Conservation (phyloP, 805 yeast genomes). For the Candida arabinofermentans region DNA sequence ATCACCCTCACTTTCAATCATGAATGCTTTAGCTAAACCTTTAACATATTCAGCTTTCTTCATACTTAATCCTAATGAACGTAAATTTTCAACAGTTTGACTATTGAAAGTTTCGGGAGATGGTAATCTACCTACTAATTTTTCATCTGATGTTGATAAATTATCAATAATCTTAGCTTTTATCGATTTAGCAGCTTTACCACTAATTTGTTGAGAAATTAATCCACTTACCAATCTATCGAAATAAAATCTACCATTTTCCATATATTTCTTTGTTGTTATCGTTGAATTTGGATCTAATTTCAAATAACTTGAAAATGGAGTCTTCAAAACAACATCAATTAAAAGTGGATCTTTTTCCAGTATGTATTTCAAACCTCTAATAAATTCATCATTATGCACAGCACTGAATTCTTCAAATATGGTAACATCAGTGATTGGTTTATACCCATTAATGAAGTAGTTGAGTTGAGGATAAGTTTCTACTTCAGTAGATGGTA, state of each 20-base stretch:
- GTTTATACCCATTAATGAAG: slow-evolving; percentile 1
- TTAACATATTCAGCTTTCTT: slow-evolving; percentile 63
- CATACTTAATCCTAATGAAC: slow-evolving; percentile 64
- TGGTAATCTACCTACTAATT: slow-evolving; percentile 37
- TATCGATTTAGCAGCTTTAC: slow-evolving; percentile 74
- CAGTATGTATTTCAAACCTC: slow-evolving; percentile 23
- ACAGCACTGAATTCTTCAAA: slow-evolving; percentile 8
- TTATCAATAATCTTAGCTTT: slow-evolving; percentile 31
- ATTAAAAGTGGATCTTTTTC: slow-evolving; percentile 23
- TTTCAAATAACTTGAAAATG: slow-evolving; percentile 12
- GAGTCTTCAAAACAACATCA: slow-evolving; percentile 4
- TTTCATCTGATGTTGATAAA: slow-evolving; percentile 2
- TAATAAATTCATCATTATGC: slow-evolving; percentile 20
- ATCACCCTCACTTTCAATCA: slow-evolving; percentile 23
- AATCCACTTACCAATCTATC: slow-evolving; percentile 44
- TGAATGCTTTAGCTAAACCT: slow-evolving; percentile 50
- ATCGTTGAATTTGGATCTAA: not conserved
- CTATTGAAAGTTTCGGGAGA: slow-evolving; percentile 44
- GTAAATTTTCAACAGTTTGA: slow-evolving; percentile 42
- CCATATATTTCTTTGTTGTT: slow-evolving; percentile 2
- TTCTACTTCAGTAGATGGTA: not conserved
- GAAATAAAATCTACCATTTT: slow-evolving; percentile 32
- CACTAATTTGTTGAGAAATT: slow-evolving; percentile 73
- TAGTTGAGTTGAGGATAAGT: slow-evolving; percentile 7
- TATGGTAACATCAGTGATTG: not conserved